Conservation (phyloP, 805 yeast species). For the Barnettozyma siamensis region DNA sequence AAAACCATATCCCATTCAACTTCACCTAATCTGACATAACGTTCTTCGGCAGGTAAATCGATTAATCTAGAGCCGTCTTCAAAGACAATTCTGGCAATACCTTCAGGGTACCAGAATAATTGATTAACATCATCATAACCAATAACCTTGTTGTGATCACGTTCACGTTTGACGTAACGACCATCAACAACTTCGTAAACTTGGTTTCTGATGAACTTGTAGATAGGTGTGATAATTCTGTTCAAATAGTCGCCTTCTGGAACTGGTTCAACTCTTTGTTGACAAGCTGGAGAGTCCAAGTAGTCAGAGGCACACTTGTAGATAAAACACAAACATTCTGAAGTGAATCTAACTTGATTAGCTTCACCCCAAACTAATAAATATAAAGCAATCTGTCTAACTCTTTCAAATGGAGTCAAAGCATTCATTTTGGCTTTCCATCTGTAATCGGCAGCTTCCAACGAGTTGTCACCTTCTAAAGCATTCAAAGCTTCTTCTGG, state of each 20-base stretch:
- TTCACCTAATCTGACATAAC: slow-evolving; percentile 86
- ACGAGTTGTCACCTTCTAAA: slow-evolving; percentile 77
- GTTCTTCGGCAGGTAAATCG: slow-evolving; percentile 84
- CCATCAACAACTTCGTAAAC: slow-evolving; percentile 80
- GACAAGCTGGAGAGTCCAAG: slow-evolving; percentile 82
- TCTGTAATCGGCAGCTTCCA: slow-evolving; percentile 75
- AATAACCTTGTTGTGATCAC: slow-evolving; percentile 71
- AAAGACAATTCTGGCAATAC: slow-evolving; percentile 85
- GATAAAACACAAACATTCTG: slow-evolving; percentile 87
- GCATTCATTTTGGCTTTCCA: slow-evolving; percentile 80
- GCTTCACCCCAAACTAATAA: slow-evolving; percentile 86
- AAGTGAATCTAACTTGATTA: slow-evolving; percentile 88
- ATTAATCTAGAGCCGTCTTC: slow-evolving; percentile 91
- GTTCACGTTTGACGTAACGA: slow-evolving; percentile 78
- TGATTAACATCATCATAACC: slow-evolving; percentile 99
- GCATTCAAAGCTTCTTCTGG: slow-evolving; percentile 55
- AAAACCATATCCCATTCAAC: slow-evolving; percentile 89
- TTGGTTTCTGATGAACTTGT: slow-evolving; percentile 71
- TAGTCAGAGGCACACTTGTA: slow-evolving; percentile 94
- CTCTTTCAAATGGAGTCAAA: slow-evolving; percentile 70
- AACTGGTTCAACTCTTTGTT: slow-evolving; percentile 75
- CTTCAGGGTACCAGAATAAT: slow-evolving; percentile 99
- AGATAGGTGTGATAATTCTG: slow-evolving; percentile 88
- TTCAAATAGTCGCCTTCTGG: slow-evolving; percentile 88
- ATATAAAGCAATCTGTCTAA: slow-evolving; percentile 71